Percentiles rank a stretch among this genome's conserved stretches.
phyloP scores from a whole-genome alignment of 495 filamentous ascomycete genomes.

The Penicillium cosmopolitanum region DNA sequence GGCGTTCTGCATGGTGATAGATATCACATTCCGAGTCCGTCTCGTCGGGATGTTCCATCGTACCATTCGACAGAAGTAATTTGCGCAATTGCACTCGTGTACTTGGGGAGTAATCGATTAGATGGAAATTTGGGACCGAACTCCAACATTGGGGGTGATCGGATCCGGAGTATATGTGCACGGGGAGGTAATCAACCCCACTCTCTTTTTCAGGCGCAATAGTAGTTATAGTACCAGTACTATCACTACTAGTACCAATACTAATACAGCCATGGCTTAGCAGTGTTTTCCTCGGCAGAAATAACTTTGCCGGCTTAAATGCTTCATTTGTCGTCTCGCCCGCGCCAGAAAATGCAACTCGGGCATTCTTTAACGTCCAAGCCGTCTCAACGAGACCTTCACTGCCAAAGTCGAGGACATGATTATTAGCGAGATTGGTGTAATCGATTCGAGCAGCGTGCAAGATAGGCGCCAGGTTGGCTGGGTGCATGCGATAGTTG shows the following conservation, averaged over 20 bases:
- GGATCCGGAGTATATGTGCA: slow-evolving; percentile 34
- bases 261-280: not conserved
- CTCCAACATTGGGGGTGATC: slow-evolving; percentile 34
- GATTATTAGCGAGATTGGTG: slow-evolving; percentile 45
- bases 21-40: not conserved
- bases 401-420: slow-evolving; percentile 41
- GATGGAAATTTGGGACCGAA: slow-evolving; percentile 28
- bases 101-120: slow-evolving; percentile 37
- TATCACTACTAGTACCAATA: not conserved
- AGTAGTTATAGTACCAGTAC: not conserved
- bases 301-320: slow-evolving; percentile 15
- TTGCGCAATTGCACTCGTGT: slow-evolving; percentile 26
- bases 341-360: slow-evolving; percentile 30
- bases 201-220: too few relatives aligned
- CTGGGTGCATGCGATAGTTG: slow-evolving; percentile 49
- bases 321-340: slow-evolving; percentile 36
- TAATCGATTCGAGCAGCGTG: slow-evolving; percentile 37
- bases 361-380: slow-evolving; percentile 25
- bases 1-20: not conserved
- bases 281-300: not conserved
- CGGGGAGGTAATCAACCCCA: not conserved
- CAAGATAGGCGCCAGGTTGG: slow-evolving; percentile 35
- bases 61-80: slow-evolving; percentile 17
- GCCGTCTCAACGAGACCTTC: slow-evolving; percentile 41
- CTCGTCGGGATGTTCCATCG: not conserved